Evolutionary conservation across 2,329 filamentous ascomycete genomes (phyloP), one percentile per base, ranked within the genome.

Genomic region (Clonostachys solani): DNA sequence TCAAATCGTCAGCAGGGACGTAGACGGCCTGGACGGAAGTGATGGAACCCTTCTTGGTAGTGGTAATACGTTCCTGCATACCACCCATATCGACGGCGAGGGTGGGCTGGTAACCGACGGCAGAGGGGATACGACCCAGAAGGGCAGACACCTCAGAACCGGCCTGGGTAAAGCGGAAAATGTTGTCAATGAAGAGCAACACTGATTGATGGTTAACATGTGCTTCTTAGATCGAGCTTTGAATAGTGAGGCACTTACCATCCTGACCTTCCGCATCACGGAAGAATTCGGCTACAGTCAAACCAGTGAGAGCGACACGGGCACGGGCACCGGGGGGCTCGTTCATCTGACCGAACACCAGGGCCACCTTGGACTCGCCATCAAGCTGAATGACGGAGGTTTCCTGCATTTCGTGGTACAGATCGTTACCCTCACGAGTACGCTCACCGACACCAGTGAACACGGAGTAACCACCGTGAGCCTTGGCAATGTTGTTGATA

Each of bases 391-490:
- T 99, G 83, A 99, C 94, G 69, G 89, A 90, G 61, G 94, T 99
- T 81, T 99, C 92, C 83, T 97, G 94, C 94, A 99, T 99, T 85
- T 99, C 94, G 80, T 99, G 92, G 87, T 99, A 99, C 83, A 99
- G 77, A 86, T 99, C 94, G 86, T 99, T 99, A 84, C 94, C 94
- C 86, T 99, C 94, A 90, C 94, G 94, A 71, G 94, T 99, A 83
- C 94, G 92, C 87, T 99, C 94, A 74, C 94, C 94, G 77, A 99
- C 94, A 92, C 94, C 94, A 71, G 91, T 96, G 87, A 99, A 99
- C 72, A 99, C 94, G 60, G 94, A 99, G 89, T 95, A 99, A 95
- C 94, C 94, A 95, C 94, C 94, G 82, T 99, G 94, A 64, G 94
- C 94, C 86, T 97, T 97, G 78, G 94, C 94, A 71, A 99, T 97